Evolutionary conservation across 2,329 filamentous ascomycete species (phyloP).

Genomic region (Elsinoe arachidis): DNA sequence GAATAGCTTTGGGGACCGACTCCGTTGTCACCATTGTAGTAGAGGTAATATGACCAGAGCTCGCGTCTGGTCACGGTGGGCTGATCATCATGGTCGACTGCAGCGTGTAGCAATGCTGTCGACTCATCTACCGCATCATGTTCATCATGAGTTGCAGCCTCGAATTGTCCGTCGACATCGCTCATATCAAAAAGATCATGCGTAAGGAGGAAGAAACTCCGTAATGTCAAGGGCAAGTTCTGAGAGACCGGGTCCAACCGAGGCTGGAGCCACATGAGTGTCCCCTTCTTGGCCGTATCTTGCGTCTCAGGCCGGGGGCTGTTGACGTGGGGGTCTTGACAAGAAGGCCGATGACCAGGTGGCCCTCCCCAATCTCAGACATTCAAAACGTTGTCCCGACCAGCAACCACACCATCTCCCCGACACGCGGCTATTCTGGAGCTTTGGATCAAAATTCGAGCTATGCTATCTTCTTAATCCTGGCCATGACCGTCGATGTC

Average conservation of each 20-base stretch:
- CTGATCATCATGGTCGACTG: not conserved
- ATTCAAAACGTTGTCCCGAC: not conserved
- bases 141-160: not conserved
- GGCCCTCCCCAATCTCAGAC: not conserved
- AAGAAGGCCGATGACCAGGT: not conserved
- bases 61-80: conserved; percentile 12
- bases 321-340: too few species aligned
- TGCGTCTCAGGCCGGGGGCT: too few species aligned
- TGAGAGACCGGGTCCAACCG: not conserved
- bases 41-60: conserved; percentile 32
- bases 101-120: not conserved
- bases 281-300: not conserved
- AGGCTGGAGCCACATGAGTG: not conserved
- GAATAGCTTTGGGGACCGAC: conserved; percentile 55
- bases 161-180: not conserved
- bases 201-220: not conserved
- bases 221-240: not conserved
- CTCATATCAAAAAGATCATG: not conserved
- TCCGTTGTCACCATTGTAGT: conserved; percentile 61
- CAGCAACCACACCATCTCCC: not conserved
- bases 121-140: not conserved
- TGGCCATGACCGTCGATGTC: conserved; percentile 8
- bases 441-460: not conserved
- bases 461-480: not conserved
- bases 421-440: not conserved